Base-by-base conservation (phyloP, 805 yeast genomes). In the Wickerhamomyces chambardii region DNA sequence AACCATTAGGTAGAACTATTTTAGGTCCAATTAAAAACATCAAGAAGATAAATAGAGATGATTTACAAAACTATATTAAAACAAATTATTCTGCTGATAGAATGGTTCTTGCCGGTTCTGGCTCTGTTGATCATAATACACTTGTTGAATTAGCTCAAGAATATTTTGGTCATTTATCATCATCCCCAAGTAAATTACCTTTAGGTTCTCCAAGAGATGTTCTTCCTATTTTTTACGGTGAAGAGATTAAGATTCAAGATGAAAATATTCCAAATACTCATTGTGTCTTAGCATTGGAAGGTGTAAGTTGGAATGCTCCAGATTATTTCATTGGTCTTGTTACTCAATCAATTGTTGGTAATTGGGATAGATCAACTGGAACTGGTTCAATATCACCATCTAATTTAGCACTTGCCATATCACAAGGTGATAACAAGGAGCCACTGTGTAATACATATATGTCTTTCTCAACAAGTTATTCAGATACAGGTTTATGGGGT, bases 401-500 rank as follows among this genome's bases (percentile, higher is more conserved):
- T 4, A 86, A 87, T 34, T 67, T 92, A 37, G 85, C 94, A 1
- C 59, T 64, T 33, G 73, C 76, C 21, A 77, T 81, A 18, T 69
- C 82, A 25, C 66, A 67, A 47, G 70, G 75, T 22, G 71, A 77
- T 40, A 68, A 69, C 41, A 66, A 64, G 15, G 64, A 71, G 15
- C 83, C 86, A 3, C 63, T 87, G 39, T 96, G 97, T 37, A 92
- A 92, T 62, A 84, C 95, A 7, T 92, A 81, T 64, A 83, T 87
- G 95, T 86, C 96, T 6, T 92, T 90, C 63, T 84, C 95, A 22
- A 92, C 99, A 2, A 84, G 95, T 1, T 92, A 92, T 61, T 89
- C 96, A 10, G 99, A 92, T 61, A 84, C 96, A 11, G 99, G 99
- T 8, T 65, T 92, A 36, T 90, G 97, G 97, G 99, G 99, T 26